Conservation (phyloP, 305 asterid genomes). For the Plantago lanceolata region DNA sequence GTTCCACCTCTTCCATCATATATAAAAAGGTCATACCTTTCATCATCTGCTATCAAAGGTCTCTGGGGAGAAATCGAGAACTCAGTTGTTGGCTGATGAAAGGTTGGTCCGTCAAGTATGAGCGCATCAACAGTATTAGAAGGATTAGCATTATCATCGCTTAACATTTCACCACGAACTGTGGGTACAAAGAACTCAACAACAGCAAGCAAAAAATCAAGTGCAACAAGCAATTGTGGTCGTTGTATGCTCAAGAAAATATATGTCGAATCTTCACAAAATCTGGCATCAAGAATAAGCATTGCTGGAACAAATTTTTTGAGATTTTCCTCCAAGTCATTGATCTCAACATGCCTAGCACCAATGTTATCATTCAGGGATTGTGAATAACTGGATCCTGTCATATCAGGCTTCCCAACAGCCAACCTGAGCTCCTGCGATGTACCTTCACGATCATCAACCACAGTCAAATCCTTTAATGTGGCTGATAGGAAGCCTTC, state of each 20-base stretch:
- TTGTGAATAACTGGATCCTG: constrained; percentile 38
- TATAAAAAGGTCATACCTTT: constrained; percentile 61
- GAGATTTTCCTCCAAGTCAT: constrained; percentile 29
- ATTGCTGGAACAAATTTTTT: constrained; percentile 62
- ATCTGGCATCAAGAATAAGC: constrained; percentile 81
- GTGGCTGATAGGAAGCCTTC: constrained; percentile 82
- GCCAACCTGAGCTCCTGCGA: constrained; percentile 88
- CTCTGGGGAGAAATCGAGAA: constrained; percentile 64
- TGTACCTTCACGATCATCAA: constrained; percentile 91
- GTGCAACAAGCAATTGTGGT: constrained; percentile 93
- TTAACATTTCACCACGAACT: constrained; percentile 56
- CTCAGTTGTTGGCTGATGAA: constrained; percentile 61
- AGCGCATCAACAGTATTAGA: constrained; percentile 54
- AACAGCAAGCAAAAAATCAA: constrained; percentile 81
- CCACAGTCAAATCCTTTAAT: constrained; percentile 68
- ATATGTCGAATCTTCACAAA: constrained; percentile 49
- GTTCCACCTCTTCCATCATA: constrained; percentile 93
- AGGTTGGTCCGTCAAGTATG: constrained; percentile 66
- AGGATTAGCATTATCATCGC: constrained; percentile 53
- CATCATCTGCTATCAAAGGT: constrained; percentile 86
- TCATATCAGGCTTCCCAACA: constrained; percentile 65
- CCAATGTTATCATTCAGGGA: constrained; percentile 31
- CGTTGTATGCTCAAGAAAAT: constrained; percentile 83
- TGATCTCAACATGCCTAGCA: constrained; percentile 28
- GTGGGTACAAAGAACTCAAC: constrained; percentile 94